Conservation (phyloP, 169 alveolate species). For the Plasmodium adleri region DNA sequence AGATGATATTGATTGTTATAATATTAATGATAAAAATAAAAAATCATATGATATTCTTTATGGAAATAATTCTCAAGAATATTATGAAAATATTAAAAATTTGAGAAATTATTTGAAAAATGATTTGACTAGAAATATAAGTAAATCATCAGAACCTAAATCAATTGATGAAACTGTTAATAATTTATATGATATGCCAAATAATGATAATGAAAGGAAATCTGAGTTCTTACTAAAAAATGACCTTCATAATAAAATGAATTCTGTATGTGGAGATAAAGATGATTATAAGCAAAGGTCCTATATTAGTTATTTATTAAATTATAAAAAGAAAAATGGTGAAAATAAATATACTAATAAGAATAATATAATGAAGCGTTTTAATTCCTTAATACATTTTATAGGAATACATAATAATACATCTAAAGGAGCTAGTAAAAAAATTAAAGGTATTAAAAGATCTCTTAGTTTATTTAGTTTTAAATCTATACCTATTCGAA, state of each 20-base stretch:
- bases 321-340: constrained; percentile 14
- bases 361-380: neutral
- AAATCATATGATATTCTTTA: no score
- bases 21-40: neutral
- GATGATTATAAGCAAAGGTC: constrained; percentile 14
- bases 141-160: neutral
- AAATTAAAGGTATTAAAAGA: neutral
- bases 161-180: neutral
- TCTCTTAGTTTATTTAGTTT: constrained; percentile 36
- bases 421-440: constrained; percentile 17
- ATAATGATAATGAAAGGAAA: constrained; percentile 4
- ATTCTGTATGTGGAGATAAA: constrained; percentile 10
- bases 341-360: neutral
- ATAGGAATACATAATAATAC: constrained; percentile 17
- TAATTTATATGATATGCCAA: neutral
- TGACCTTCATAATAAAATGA: neutral
- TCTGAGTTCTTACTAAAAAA: no score
- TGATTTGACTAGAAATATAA: constrained; percentile 4
- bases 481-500: neutral
- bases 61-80: no score
- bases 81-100: no score
- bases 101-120: neutral
- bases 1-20: neutral
- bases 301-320: constrained; percentile 33
- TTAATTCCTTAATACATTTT: constrained; percentile 12